Evolutionary conservation across 2,329 filamentous ascomycete genomes (phyloP), one percentile per base, ranked within the genome.

Genomic region (Colletotrichum melonis): DNA sequence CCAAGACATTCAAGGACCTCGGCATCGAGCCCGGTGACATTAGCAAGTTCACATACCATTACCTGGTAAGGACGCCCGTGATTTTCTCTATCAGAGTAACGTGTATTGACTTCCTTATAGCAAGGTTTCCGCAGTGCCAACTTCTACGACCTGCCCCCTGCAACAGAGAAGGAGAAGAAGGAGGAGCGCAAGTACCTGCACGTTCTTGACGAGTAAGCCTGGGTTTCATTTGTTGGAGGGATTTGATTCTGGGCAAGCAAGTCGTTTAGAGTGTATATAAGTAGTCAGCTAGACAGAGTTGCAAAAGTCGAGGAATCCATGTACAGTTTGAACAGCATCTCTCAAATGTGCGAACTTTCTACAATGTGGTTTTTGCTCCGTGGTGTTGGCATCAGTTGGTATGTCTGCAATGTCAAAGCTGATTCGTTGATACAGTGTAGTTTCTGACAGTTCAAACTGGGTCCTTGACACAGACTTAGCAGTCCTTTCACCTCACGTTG

Each of bases 111-210:
- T 62, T 22, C 69, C 35, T 56, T 77, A 77, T 78, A 96, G 94
- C 93, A 97, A 93, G 93, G 92, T 83, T 98, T 94, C 88, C 93
- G 97, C 81, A 96, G 94, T 85, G 90, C 93, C 71, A 90, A 92
- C 79, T 97, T 92, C 90, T 98, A 97, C 84, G 96, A 99, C 82
- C 89, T 98, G 77, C 97, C 97, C 63, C 96, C 97, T 62, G 92
- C 96, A 80, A 98, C 96, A 42, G 96, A 98, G 86, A 94, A 93
- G 84, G 97, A 99, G 89, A 97, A 92, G 89, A 89, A 90, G 79
- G 95, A 98, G 84, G 95, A 98, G 85, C 97, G 92, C 90, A 97
- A 98, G 88, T 99, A 97, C 83, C 87, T 98, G 83, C 97, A 99
- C 83, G 95, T 99, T 74, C 87, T 95, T 81, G 94, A 97, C 82